Conservation (phyloP, 139 green algal genomes). For the Chlorella sorokiniana region DNA sequence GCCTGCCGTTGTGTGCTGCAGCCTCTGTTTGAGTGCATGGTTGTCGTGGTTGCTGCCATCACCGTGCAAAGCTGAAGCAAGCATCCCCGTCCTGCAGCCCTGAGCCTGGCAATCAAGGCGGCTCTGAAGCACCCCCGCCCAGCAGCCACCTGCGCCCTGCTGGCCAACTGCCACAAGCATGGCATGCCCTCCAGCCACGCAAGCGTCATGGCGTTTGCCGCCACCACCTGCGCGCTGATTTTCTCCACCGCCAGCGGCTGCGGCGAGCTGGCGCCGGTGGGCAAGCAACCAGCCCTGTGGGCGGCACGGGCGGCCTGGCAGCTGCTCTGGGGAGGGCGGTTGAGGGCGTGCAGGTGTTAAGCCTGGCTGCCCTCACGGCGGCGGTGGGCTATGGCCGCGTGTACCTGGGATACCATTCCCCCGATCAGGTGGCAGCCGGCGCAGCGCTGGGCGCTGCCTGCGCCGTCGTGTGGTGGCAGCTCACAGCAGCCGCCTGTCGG, state of each 20-base stretch:
- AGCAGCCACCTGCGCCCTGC: constrained; percentile 7
- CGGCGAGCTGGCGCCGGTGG: neutral
- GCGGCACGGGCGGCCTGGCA: neutral
- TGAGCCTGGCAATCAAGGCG: constrained; percentile 26
- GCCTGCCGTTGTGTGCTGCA: too few relatives aligned
- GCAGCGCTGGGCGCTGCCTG: neutral
- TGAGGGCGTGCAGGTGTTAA: constrained; percentile 9
- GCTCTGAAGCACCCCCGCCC: constrained; percentile 34
- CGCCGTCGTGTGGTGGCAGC: constrained; percentile 2
- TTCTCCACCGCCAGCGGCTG: constrained; percentile 11
- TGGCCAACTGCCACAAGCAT: constrained; percentile 36
- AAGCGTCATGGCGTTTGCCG: constrained; percentile 32
- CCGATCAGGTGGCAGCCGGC: constrained; percentile 33
- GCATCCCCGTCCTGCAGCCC: constrained; percentile 1
- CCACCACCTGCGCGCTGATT: constrained; percentile 6
- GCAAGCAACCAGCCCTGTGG: neutral
- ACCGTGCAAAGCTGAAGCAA: too few relatives aligned
- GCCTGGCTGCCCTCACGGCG: neutral
- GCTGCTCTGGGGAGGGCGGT: neutral
- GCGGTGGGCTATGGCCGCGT: constrained; percentile 28
- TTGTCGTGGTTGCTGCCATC: too few relatives aligned
- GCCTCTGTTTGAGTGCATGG: too few relatives aligned
- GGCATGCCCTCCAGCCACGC: constrained; percentile 41
- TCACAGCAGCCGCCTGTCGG: neutral
- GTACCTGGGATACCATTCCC: constrained; percentile 38